phyloP scores from a whole-genome alignment of 345 rosid genomes.

The Populus pruinosa region DNA sequence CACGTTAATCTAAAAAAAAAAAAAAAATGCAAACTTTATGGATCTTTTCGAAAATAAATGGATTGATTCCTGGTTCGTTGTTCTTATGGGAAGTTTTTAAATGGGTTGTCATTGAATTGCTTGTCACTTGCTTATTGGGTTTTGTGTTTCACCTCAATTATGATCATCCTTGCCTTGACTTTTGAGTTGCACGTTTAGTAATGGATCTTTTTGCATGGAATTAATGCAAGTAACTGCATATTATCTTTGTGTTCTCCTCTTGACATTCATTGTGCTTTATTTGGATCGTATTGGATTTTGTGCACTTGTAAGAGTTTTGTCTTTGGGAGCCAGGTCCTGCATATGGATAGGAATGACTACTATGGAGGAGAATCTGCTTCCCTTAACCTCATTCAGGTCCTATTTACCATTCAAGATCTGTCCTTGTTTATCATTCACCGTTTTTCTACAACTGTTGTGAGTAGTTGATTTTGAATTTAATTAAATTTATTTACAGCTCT shows the following conservation, averaged over 20 bases:
- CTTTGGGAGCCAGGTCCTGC: constrained; percentile 61
- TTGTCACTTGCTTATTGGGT: neutral
- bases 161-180: neutral
- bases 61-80: neutral
- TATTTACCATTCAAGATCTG: neutral
- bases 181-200: neutral
- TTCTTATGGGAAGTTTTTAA: neutral
- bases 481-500: constrained; percentile 52
- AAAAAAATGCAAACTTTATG: neutral
- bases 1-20: too few species aligned
- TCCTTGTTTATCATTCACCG: neutral
- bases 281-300: neutral
- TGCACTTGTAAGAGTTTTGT: neutral
- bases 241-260: neutral
- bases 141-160: neutral
- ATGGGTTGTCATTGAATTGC: neutral
- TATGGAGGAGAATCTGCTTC: constrained; percentile 99
- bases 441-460: neutral
- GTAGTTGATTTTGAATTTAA: constrained; percentile 4
- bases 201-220: constrained; percentile 2
- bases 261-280: neutral
- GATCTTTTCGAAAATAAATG: neutral
- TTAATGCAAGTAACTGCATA: neutral
- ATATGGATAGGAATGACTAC: constrained; percentile 97
- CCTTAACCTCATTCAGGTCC: constrained; percentile 90